These are phyloP conservation scores for Dendrostoma leiphaemia DNA, from an alignment of 2,329 filamentous ascomycete genomes.

Conservation along the genomic window DNA sequence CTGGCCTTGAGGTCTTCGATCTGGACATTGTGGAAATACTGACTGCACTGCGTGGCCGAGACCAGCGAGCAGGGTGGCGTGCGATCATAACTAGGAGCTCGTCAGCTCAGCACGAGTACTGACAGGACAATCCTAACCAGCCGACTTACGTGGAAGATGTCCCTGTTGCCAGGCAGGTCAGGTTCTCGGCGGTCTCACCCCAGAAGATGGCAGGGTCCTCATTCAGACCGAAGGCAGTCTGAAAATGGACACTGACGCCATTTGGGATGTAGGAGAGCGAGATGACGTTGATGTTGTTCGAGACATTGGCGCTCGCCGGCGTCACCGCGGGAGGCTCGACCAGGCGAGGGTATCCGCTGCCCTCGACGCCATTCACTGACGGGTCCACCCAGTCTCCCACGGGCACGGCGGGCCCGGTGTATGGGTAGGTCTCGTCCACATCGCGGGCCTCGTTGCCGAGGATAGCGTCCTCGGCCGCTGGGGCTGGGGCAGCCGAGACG, in stretches of 20 bases:
- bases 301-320: constrained; percentile 39
- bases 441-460: not conserved
- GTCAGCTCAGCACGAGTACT: not conserved
- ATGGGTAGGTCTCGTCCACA: constrained; percentile 43
- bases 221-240: constrained; percentile 52
- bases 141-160: constrained; percentile 36
- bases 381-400: constrained; percentile 50
- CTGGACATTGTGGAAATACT: constrained; percentile 51
- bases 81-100: constrained; percentile 42
- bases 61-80: constrained; percentile 48
- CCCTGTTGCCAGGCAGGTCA: constrained; percentile 37
- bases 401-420: constrained; percentile 46
- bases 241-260: constrained; percentile 52
- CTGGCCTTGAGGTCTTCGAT: constrained; percentile 38
- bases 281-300: constrained; percentile 53
- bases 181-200: constrained; percentile 33
- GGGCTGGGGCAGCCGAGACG: constrained; percentile 7
- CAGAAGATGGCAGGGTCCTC: constrained; percentile 40
- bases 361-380: constrained; percentile 47
- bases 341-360: constrained; percentile 48
- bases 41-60: constrained; percentile 46
- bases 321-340: constrained; percentile 49
- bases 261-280: constrained; percentile 44
- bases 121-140: not conserved
- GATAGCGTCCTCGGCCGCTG: not conserved